Evolutionary conservation across 768 basidiomycete species (phyloP).

Genomic region (Tylopilus rubrobrunneus): DNA sequence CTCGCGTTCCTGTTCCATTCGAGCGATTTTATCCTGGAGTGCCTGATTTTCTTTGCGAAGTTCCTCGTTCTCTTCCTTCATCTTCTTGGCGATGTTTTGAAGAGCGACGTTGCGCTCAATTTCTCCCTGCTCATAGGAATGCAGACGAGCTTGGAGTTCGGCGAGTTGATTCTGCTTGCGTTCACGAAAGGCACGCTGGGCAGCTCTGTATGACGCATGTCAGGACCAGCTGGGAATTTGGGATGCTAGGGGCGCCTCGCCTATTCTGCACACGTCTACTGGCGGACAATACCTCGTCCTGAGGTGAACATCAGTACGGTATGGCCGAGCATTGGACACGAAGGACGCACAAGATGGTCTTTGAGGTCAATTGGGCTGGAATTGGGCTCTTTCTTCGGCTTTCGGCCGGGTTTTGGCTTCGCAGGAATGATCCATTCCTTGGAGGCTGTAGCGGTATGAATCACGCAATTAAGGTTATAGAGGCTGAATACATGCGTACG

Average conservation of each 20-base stretch:
- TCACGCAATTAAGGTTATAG: neutral
- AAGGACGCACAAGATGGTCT: conserved; percentile 47
- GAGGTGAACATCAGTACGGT: conserved; percentile 4
- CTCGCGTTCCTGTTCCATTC: conserved; percentile 38
- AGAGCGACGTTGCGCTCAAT: conserved; percentile 83
- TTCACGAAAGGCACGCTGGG: conserved; percentile 87
- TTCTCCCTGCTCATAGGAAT: conserved; percentile 87
- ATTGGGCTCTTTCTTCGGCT: conserved; percentile 70
- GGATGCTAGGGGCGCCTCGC: conserved; percentile 30
- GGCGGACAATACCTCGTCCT: conserved; percentile 51
- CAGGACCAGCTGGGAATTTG: conserved; percentile 1
- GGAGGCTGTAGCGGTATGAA: conserved; percentile 49
- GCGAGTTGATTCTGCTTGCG: conserved; percentile 86
- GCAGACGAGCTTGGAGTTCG: conserved; percentile 81
- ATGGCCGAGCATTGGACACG: conserved; percentile 1
- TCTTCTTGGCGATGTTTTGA: conserved; percentile 75
- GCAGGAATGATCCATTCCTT: conserved; percentile 88
- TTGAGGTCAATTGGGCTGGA: conserved; percentile 21
- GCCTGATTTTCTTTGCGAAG: conserved; percentile 63
- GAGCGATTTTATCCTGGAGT: conserved; percentile 50
- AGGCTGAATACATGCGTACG: conserved; percentile 37
- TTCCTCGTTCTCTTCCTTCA: conserved; percentile 83
- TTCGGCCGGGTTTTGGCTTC: conserved; percentile 82
- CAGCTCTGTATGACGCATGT: conserved; percentile 50
- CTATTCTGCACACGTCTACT: conserved; percentile 72